Percentiles rank a stretch among this genome's conserved stretches.
phyloP scores from a whole-genome alignment of 2,329 filamentous ascomycete species.

The Xylariaceae sp. region DNA sequence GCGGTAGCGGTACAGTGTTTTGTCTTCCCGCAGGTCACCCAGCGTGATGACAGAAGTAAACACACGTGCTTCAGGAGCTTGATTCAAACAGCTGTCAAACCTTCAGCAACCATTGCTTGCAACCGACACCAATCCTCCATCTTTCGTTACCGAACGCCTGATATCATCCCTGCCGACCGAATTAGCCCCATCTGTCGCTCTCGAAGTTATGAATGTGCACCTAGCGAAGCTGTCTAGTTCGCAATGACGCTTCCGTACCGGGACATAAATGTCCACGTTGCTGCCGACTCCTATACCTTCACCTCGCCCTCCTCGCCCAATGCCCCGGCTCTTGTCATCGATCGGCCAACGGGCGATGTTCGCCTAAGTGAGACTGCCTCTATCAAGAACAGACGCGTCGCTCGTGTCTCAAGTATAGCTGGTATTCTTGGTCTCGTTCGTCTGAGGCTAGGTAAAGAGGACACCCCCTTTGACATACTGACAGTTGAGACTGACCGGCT shows the following conservation, averaged over 20 bases:
- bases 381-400: slow-evolving; percentile 64
- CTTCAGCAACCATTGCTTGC: too few relatives aligned
- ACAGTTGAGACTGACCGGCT: slow-evolving; percentile 8
- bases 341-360: slow-evolving; percentile 86
- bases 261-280: slow-evolving; percentile 95
- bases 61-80: too few relatives aligned
- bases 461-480: not conserved
- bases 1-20: too few relatives aligned
- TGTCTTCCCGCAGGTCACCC: too few relatives aligned
- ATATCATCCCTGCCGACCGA: not conserved
- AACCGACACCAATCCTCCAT: not conserved
- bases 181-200: not conserved
- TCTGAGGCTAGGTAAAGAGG: slow-evolving; percentile 72
- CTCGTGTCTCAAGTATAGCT: slow-evolving; percentile 80
- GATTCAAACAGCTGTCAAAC: too few relatives aligned
- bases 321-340: slow-evolving; percentile 80
- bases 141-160: not conserved
- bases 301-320: slow-evolving; percentile 90
- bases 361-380: slow-evolving; percentile 75
- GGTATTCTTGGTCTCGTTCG: slow-evolving; percentile 93
- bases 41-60: too few relatives aligned
- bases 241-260: slow-evolving; percentile 62
- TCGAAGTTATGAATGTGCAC: slow-evolving; percentile 12
- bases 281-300: slow-evolving; percentile 89
- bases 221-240: slow-evolving; percentile 15